These are phyloP conservation scores for Blumeriella jaapii DNA, from an alignment of 2,329 filamentous ascomycete species.

Conservation along the genomic window DNA sequence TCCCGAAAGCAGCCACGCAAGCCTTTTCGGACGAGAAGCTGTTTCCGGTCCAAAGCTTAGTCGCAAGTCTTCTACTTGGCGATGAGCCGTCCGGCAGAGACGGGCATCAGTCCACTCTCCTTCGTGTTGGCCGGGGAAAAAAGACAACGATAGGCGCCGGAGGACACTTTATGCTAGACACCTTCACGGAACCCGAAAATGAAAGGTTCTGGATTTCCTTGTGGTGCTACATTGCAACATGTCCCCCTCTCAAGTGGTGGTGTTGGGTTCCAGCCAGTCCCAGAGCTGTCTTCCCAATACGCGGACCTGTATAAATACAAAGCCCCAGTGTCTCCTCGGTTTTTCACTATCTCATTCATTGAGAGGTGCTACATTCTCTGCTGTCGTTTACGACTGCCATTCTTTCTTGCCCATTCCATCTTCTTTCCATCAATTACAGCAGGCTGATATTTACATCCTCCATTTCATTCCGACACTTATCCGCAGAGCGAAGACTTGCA, in stretches of 20 bases:
- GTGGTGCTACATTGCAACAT: too few species aligned
- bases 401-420: conserved; percentile 11
- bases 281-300: background rate
- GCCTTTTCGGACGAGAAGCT: too few species aligned
- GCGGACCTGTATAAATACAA: conserved; percentile 3
- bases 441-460: conserved; percentile 12
- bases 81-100: background rate
- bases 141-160: too few species aligned
- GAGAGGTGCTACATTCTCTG: conserved; percentile 9
- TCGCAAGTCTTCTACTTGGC: background rate
- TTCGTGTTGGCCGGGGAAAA: too few species aligned
- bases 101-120: background rate
- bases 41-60: background rate
- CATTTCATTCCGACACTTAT: conserved; percentile 8
- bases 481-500: conserved; percentile 13
- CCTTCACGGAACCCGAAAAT: too few species aligned
- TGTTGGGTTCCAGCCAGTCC: conserved; percentile 2
- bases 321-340: background rate
- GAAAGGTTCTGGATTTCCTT: too few species aligned
- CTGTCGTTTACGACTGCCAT: conserved; percentile 10
- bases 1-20: too few species aligned
- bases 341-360: conserved; percentile 5
- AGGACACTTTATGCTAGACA: too few species aligned
- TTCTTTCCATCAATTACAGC: conserved; percentile 23
- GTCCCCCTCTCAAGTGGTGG: background rate